phyloP scores from a whole-genome alignment of 116 monocot species.

The Phalaenopsis hybrid region DNA sequence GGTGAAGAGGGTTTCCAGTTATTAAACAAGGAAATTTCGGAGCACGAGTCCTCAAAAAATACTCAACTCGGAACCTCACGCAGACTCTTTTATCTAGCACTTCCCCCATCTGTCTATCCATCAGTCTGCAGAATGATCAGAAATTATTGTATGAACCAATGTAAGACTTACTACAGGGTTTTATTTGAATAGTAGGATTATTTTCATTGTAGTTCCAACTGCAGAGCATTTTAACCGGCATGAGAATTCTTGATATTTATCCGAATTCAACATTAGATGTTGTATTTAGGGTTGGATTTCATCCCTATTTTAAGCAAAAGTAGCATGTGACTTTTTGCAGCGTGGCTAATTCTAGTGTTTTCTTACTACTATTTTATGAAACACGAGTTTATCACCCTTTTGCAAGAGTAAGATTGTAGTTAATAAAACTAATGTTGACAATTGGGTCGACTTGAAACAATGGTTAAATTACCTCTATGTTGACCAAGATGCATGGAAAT shows the following conservation, averaged over 20 bases:
- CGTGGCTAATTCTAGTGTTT: not conserved
- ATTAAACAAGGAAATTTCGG: conserved; percentile 73
- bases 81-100: conserved; percentile 92
- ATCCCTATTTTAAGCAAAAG: not conserved
- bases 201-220: not conserved
- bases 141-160: conserved; percentile 78
- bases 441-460: not conserved
- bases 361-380: not conserved
- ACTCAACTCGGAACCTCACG: conserved; percentile 62
- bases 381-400: not conserved
- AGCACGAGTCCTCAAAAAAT: conserved; percentile 61
- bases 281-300: not conserved
- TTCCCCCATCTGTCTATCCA: conserved; percentile 96
- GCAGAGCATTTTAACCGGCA: not conserved
- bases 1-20: conserved; percentile 59
- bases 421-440: not conserved
- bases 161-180: conserved; percentile 31
- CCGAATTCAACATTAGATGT: not conserved
- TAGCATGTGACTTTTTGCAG: not conserved
- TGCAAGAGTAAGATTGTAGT: not conserved
- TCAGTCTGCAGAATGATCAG: conserved; percentile 91
- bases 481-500: not conserved
- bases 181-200: not conserved
- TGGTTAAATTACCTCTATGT: not conserved
- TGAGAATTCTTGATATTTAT: not conserved